These are phyloP conservation scores for Alternaria burnsii DNA, from an alignment of 2,329 filamentous ascomycete species.

Conservation along the genomic window DNA sequence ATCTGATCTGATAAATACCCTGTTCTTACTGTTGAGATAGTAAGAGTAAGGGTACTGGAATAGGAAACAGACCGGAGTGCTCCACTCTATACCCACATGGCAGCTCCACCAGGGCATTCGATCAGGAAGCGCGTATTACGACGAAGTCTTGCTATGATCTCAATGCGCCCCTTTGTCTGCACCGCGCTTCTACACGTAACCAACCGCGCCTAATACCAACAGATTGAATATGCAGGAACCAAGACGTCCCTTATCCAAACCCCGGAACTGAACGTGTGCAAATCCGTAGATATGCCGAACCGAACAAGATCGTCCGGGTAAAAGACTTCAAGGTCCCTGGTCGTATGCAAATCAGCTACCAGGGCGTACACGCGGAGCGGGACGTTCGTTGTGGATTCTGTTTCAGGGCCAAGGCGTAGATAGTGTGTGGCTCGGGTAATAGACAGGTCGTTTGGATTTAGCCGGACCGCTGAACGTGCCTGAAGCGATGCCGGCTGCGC, in stretches of 20 bases:
- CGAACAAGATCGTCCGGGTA: constrained; percentile 13
- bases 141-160: not conserved
- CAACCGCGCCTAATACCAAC: constrained; percentile 2
- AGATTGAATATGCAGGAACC: not conserved
- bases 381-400: not conserved
- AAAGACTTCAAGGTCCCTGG: not conserved
- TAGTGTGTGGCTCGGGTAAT: not conserved
- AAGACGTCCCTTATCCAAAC: not conserved
- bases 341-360: constrained; percentile 2
- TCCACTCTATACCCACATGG: constrained; percentile 5
- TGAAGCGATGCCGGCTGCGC: not conserved
- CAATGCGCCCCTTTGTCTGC: not conserved
- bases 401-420: not conserved
- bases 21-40: not conserved
- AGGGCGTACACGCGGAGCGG: constrained; percentile 6
- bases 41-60: constrained; percentile 12
- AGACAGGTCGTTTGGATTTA: constrained; percentile 10
- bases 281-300: not conserved
- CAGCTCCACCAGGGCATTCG: not conserved
- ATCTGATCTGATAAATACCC: not conserved
- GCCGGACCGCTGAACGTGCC: constrained; percentile 12
- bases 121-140: not conserved
- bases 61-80: constrained; percentile 7
- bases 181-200: not conserved
- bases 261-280: not conserved